phyloP scores from a whole-genome alignment of 352 stramenopile genomes.

The Phytopythium chamaehyphon region DNA sequence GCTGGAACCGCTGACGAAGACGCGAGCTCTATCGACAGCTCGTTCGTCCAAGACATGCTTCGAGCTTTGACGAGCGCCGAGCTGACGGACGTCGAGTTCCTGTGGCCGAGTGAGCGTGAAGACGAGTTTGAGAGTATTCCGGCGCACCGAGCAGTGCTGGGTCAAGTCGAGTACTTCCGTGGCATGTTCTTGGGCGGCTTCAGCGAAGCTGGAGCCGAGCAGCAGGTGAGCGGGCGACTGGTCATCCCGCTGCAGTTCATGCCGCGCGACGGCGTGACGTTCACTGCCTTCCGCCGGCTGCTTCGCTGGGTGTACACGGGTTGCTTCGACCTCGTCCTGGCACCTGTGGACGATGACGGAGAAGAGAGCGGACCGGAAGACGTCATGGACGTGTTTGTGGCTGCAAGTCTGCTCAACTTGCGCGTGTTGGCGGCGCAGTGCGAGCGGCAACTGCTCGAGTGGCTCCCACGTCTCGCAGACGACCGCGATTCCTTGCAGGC shows the following conservation, averaged over 20 bases:
- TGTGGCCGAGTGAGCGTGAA: constrained; percentile 46
- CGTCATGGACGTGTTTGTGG: constrained; percentile 74
- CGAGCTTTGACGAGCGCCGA: constrained; percentile 32
- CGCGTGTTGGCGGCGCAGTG: constrained; percentile 51
- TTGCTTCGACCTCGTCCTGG: constrained; percentile 38
- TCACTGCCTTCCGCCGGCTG: constrained; percentile 54
- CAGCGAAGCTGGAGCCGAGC: constrained; percentile 35
- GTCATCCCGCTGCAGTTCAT: constrained; percentile 69
- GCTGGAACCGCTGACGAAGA: constrained; percentile 15
- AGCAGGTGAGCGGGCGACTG: constrained; percentile 16
- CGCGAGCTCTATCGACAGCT: constrained; percentile 19
- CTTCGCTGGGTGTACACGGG: constrained; percentile 75
- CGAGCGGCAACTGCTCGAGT: constrained; percentile 49
- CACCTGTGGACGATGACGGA: constrained; percentile 6
- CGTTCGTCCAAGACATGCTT: constrained; percentile 60
- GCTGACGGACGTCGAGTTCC: constrained; percentile 68
- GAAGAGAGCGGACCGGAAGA: constrained; percentile 33
- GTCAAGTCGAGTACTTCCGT: constrained; percentile 77
- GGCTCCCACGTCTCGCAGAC: constrained; percentile 34
- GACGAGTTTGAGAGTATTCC: constrained; percentile 32
- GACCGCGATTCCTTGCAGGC: constrained; percentile 44
- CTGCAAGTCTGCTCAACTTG: constrained; percentile 49
- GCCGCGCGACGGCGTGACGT: constrained; percentile 64
- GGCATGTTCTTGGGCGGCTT: constrained; percentile 83
- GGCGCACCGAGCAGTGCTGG: constrained; percentile 69